Percentiles rank a stretch among this genome's conserved stretches.
These are phyloP conservation scores for Vaccinium macrocarpon DNA, from an alignment of 148 eudicot genomes.

Conservation along the genomic window DNA sequence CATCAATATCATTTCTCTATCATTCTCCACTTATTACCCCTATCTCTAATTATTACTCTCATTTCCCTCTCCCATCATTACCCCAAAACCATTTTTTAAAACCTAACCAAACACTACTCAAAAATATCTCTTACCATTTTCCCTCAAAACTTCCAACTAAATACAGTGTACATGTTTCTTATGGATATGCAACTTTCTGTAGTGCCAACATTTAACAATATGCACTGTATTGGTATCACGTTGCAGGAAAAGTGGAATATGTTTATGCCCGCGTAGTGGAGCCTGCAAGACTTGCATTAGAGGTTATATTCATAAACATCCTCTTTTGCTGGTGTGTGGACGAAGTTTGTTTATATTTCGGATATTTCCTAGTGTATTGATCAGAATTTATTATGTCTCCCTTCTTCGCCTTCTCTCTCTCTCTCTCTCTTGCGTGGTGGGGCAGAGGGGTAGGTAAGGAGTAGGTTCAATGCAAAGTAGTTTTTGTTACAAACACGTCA, in stretches of 20 bases:
- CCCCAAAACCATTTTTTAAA: no score
- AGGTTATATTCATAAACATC: conserved; percentile 48
- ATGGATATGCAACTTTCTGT: background rate
- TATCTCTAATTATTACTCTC: no score
- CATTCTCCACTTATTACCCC: no score
- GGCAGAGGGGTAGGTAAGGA: background rate
- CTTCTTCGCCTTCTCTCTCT: background rate
- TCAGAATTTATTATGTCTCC: background rate
- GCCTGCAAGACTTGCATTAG: conserved; percentile 73
- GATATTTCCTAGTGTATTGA: background rate
- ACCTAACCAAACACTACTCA: no score
- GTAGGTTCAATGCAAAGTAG: background rate
- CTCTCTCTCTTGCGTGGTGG: no score
- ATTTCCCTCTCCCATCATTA: no score
- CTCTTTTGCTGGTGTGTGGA: background rate
- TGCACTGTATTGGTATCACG: conserved; percentile 10
- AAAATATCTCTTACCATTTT: no score
- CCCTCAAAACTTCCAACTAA: no score
- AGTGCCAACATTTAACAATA: background rate
- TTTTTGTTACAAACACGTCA: background rate
- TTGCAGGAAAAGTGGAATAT: conserved; percentile 87
- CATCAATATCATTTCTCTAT: no score
- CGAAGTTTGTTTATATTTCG: background rate
- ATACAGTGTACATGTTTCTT: background rate
- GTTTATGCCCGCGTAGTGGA: conserved; percentile 78